phyloP scores from a whole-genome alignment of 2,329 filamentous ascomycete species.

The Colletotrichum nymphaeae region DNA sequence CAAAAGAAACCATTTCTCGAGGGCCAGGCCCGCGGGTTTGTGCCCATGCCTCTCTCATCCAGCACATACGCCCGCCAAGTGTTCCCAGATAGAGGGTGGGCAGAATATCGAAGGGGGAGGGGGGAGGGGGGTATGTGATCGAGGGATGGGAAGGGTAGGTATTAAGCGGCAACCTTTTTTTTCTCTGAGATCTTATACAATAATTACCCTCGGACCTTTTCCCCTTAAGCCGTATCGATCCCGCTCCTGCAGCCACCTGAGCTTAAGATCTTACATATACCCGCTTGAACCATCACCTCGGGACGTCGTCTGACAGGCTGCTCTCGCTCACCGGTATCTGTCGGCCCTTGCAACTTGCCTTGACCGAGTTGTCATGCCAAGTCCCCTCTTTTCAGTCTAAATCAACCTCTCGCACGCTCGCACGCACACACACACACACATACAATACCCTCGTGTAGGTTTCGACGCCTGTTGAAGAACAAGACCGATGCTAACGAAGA shows the following conservation, averaged over 20 bases:
- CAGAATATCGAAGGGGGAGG: neutral
- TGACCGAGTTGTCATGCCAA: conserved; percentile 34
- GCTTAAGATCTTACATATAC: conserved; percentile 35
- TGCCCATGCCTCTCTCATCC: neutral
- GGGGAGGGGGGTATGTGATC: neutral
- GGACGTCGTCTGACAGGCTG: conserved; percentile 32
- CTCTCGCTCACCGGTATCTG: conserved; percentile 27
- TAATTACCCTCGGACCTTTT: neutral
- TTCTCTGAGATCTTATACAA: conserved; percentile 9
- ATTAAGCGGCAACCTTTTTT: too few relatives aligned
- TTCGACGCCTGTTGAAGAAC: neutral
- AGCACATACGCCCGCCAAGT: conserved; percentile 6
- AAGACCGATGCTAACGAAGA: neutral
- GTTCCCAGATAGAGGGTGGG: conserved; percentile 2
- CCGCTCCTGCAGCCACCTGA: conserved; percentile 20
- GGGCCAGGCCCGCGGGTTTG: neutral
- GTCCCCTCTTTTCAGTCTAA: conserved; percentile 17
- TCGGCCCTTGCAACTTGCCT: conserved; percentile 29
- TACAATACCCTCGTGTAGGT: neutral
- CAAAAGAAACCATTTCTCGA: conserved; percentile 31
- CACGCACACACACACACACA: too few relatives aligned
- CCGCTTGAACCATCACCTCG: conserved; percentile 31
- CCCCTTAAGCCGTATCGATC: conserved; percentile 9
- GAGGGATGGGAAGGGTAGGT: neutral
- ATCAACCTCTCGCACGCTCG: conserved; percentile 10